A percentile compares a stretch with the other conserved stretches of the same genome.
These are phyloP conservation scores for Fusarium sacchari DNA, from an alignment of 2,329 filamentous ascomycete genomes.

Conservation along the genomic window DNA sequence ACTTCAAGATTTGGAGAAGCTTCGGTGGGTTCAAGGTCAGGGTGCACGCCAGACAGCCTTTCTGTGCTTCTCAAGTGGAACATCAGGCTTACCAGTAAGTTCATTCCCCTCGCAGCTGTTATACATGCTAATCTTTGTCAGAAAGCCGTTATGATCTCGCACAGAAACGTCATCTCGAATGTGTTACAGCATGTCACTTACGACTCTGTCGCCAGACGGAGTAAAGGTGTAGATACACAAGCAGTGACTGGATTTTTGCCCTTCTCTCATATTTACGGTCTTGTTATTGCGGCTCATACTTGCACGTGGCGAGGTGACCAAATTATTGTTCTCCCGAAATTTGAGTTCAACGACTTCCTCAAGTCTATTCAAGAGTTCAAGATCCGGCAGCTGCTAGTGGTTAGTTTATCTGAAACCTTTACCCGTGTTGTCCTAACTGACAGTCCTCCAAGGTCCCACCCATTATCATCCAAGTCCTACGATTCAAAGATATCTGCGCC, in stretches of 20 bases:
- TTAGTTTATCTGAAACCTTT: accelerated
- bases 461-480: slow-evolving; percentile 17
- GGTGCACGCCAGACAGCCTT: slow-evolving; percentile 76
- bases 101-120: accelerated
- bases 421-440: accelerated
- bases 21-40: slow-evolving; percentile 70
- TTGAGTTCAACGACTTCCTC: slow-evolving; percentile 73
- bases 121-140: slow-evolving; percentile 42
- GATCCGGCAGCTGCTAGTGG: slow-evolving; percentile 26
- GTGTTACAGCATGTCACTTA: slow-evolving; percentile 66
- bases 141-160: slow-evolving; percentile 88
- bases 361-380: slow-evolving; percentile 5
- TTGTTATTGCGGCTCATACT: slow-evolving; percentile 75
- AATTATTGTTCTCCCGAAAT: slow-evolving; percentile 78
- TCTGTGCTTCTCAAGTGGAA: slow-evolving; percentile 83
- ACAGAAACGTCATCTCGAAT: slow-evolving; percentile 82
- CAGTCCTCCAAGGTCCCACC: not conserved
- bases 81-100: slow-evolving; percentile 76
- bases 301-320: slow-evolving; percentile 77
- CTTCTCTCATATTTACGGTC: slow-evolving; percentile 83
- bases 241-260: slow-evolving; percentile 74
- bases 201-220: slow-evolving; percentile 52
- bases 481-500: not conserved
- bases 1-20: slow-evolving; percentile 61
- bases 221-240: slow-evolving; percentile 52